Evolutionary conservation across 306 rosid genomes (phyloP), one percentile per base, ranked within the genome.

Genomic region (Abrus precatorius): DNA sequence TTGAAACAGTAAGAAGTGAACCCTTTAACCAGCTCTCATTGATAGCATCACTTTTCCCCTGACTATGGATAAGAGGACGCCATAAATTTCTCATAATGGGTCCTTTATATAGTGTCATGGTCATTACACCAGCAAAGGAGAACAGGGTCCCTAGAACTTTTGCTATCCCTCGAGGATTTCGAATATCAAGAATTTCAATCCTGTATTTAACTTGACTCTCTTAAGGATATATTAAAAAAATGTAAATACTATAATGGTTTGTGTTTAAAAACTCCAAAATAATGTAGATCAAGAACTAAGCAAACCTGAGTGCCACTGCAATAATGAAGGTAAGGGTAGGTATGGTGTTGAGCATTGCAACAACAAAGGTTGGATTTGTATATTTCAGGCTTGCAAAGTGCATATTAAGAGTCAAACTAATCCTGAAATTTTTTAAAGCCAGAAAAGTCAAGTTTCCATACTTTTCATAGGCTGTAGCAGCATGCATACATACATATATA

Each of bases 41-140:
- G 30, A 77, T 69, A 55, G 86, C 69, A 55, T 77, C 63, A 61
- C 33, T 56, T 40, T 72, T 88, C 36, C 86, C 88, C 70, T 80
- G 80, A 34, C 86, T 80, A 7, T 84, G 88, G 59, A 93, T 80
- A 5, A 90, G 56, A 48, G 97, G 97, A 49, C n/a, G 78, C 89
- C 91, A 71, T 11, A 86, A 20, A 84, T 83, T 87, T 84, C 69
- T 90, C 27, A 93, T 73, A 1, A 48, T 10, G 48, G 88, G 84
- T 6, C 99, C 97, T 32, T 88, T 93, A 76, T 89, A 93, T 30
- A 93, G 81, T 78, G 97, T 91, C 97, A 95, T 93, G 33, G 78
- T 88, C 89, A 80, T 86, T 7, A 88, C 97, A 49, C 99, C 99
- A 6, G 83, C 92, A 32, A 95, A 84, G 50, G 95, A 92, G 10